Evolutionary conservation across 2,329 filamentous ascomycete species (phyloP).

Genomic region (Didymella lethalis): DNA sequence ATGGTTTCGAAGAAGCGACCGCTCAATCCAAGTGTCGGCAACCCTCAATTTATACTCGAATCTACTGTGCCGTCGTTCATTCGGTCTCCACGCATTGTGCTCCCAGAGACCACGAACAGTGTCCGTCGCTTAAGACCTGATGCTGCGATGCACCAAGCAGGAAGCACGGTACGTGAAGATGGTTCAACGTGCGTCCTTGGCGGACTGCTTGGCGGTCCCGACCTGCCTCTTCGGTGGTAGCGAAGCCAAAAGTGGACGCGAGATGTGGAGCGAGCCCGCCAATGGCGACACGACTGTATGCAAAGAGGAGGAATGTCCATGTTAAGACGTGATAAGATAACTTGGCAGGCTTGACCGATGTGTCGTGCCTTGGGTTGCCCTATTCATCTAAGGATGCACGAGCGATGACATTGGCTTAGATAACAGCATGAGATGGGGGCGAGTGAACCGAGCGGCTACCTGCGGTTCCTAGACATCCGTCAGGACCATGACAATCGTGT

Average conservation of each 20-base stretch:
- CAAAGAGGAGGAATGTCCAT: conserved; percentile 28
- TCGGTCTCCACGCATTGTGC: neutral
- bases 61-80: neutral
- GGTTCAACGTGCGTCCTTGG: conserved; percentile 18
- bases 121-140: conserved; percentile 19
- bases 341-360: conserved; percentile 34
- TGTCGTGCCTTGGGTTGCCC: conserved; percentile 27
- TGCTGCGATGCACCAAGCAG: conserved; percentile 20
- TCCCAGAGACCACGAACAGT: conserved; percentile 23
- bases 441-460: neutral
- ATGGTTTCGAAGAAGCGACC: neutral
- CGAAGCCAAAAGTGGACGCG: conserved; percentile 18
- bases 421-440: neutral
- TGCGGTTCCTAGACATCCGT: neutral
- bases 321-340: conserved; percentile 39
- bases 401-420: conserved; percentile 11
- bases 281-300: conserved; percentile 22
- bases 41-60: conserved; percentile 23
- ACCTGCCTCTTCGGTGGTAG: conserved; percentile 33
- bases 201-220: conserved; percentile 14
- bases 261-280: conserved; percentile 17
- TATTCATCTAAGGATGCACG: conserved; percentile 20
- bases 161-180: conserved; percentile 20
- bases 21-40: neutral
- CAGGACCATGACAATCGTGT: neutral